A percentile compares a stretch with the other conserved stretches of the same genome.
Conservation (phyloP, 768 basidiomycete species). For the Suillus alpinus region DNA sequence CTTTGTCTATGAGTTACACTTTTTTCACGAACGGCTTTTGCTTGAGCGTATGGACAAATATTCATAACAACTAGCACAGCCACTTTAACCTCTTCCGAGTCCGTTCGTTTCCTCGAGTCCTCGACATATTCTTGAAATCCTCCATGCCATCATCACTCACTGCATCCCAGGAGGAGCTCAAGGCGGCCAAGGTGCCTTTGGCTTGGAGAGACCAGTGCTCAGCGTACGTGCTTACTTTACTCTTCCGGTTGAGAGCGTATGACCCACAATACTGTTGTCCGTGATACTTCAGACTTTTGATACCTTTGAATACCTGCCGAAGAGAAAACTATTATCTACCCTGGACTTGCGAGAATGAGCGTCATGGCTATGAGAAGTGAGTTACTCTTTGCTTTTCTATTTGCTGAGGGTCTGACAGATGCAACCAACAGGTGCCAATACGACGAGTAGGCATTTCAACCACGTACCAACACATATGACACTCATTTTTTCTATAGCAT, state of each 20-base stretch:
- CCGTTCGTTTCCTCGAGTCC: not conserved
- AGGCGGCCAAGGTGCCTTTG: slow-evolving; percentile 69
- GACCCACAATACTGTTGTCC: slow-evolving; percentile 8
- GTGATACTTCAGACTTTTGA: slow-evolving; percentile 56
- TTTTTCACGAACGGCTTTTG: not conserved
- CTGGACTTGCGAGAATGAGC: slow-evolving; percentile 94
- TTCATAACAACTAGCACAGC: not conserved
- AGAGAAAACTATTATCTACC: slow-evolving; percentile 73
- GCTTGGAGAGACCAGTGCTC: slow-evolving; percentile 91
- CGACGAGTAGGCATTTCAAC: slow-evolving; percentile 60
- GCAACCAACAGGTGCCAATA: slow-evolving; percentile 74
- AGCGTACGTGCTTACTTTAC: slow-evolving; percentile 54
- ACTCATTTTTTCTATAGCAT: slow-evolving; percentile 47
- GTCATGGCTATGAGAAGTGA: slow-evolving; percentile 83
- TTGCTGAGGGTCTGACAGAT: not conserved
- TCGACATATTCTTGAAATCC: not conserved
- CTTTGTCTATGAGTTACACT: not conserved
- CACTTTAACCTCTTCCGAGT: not conserved
- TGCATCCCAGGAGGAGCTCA: slow-evolving; percentile 82
- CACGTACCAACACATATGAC: not conserved
- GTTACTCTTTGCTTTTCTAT: slow-evolving; percentile 21
- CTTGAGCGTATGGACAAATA: not conserved
- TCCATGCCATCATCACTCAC: slow-evolving; percentile 70
- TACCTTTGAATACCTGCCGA: slow-evolving; percentile 87
- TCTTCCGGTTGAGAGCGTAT: not conserved